phyloP scores from a whole-genome alignment of 2,329 filamentous ascomycete genomes.

The Tolypocladium tropicale region DNA sequence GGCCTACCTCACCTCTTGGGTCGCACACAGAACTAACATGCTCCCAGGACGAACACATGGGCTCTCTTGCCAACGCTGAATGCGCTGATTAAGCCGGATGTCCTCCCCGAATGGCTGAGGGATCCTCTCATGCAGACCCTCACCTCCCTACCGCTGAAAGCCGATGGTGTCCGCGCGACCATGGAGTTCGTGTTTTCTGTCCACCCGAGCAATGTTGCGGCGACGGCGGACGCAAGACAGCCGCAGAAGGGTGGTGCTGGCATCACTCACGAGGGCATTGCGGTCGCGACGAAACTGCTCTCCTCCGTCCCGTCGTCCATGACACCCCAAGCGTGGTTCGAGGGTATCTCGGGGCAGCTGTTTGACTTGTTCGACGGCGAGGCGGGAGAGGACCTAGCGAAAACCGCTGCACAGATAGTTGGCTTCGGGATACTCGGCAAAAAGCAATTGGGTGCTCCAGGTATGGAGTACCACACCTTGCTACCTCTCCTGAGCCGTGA shows the following conservation, averaged over 20 bases:
- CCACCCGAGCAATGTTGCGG: conserved; percentile 42
- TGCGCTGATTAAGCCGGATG: conserved; percentile 50
- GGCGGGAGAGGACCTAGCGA: conserved; percentile 22
- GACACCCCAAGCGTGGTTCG: conserved; percentile 48
- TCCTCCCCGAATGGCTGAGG: conserved; percentile 50
- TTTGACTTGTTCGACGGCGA: conserved; percentile 49
- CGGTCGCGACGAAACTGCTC: conserved; percentile 51
- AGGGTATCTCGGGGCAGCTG: conserved; percentile 50
- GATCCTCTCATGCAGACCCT: conserved; percentile 45
- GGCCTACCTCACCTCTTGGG: conserved; percentile 5
- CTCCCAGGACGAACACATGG: conserved; percentile 28
- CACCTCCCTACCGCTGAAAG: conserved; percentile 49
- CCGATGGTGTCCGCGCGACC: conserved; percentile 54
- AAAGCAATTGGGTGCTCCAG: conserved; percentile 53
- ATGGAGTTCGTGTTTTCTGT: conserved; percentile 64
- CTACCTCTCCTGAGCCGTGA: neutral
- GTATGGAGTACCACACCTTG: conserved; percentile 15
- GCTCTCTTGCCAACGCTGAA: conserved; percentile 52
- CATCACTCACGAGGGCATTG: conserved; percentile 59
- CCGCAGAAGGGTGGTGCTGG: conserved; percentile 48
- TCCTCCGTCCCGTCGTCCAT: conserved; percentile 47
- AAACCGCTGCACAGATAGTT: conserved; percentile 25
- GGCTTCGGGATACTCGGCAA: conserved; percentile 55
- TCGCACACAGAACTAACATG: conserved; percentile 3
- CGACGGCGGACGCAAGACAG: conserved; percentile 25